Conservation (phyloP, 305 asterid species). For the Ilex paraguariensis region DNA sequence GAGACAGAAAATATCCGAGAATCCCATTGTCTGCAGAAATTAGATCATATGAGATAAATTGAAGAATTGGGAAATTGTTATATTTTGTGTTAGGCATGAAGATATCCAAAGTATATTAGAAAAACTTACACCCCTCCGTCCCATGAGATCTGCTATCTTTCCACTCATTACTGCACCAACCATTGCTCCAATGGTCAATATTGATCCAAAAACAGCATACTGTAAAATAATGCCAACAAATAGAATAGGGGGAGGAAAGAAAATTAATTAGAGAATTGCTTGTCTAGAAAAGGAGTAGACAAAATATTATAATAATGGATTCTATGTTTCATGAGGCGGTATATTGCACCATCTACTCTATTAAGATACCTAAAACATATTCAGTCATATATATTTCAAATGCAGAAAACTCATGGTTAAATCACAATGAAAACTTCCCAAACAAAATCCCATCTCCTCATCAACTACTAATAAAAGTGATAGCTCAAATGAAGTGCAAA, state of each 20-base stretch:
- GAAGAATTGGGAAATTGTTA: background rate
- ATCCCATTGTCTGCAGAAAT: conserved; percentile 19
- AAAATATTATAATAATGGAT: too few relatives aligned
- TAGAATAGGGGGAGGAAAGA: background rate
- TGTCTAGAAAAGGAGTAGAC: background rate
- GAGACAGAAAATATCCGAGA: conserved; percentile 8
- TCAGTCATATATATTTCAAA: too few relatives aligned
- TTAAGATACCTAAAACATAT: too few relatives aligned
- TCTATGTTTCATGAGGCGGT: too few relatives aligned
- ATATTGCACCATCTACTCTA: too few relatives aligned
- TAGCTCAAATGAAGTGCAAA: too few relatives aligned
- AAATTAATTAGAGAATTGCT: background rate
- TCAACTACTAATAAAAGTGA: too few relatives aligned
- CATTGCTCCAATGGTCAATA: conserved; percentile 21
- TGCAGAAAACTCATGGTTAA: too few relatives aligned
- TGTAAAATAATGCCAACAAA: conserved; percentile 5
- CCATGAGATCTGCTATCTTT: conserved; percentile 12
- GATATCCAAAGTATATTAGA: background rate
- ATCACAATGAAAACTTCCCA: too few relatives aligned
- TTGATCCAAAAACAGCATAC: conserved; percentile 19
- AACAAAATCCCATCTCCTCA: too few relatives aligned
- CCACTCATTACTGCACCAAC: conserved; percentile 16
- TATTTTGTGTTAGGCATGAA: background rate
- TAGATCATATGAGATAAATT: background rate
- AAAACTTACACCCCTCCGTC: conserved; percentile 11